These are phyloP conservation scores for Leccinum imitatum DNA, from an alignment of 768 basidiomycete genomes.

Conservation along the genomic window DNA sequence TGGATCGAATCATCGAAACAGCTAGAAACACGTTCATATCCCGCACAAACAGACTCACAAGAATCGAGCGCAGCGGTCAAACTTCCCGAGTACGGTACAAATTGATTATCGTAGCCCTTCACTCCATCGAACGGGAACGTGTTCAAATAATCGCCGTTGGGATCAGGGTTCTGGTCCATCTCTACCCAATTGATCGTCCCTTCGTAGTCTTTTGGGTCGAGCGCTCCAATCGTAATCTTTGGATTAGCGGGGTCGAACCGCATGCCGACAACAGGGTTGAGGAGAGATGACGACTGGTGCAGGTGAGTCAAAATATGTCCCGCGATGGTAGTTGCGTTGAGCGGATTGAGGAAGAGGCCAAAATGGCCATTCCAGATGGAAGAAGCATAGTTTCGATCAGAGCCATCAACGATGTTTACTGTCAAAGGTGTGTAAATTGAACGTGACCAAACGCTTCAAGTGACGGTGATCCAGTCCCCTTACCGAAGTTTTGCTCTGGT, in stretches of 20 bases:
- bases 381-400: constrained; percentile 1
- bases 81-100: constrained; percentile 19
- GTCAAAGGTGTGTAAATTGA: neutral
- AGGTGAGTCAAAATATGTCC: constrained; percentile 20
- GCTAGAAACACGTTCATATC: neutral
- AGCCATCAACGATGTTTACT: constrained; percentile 28
- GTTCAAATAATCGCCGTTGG: constrained; percentile 18
- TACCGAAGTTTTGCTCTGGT: constrained; percentile 17
- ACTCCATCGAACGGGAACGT: constrained; percentile 27
- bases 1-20: neutral
- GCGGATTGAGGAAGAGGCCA: constrained; percentile 27
- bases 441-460: neutral
- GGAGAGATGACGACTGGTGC: constrained; percentile 23
- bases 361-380: constrained; percentile 23
- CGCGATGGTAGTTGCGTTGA: constrained; percentile 12
- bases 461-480: neutral
- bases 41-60: constrained; percentile 13
- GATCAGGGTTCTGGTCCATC: constrained; percentile 20
- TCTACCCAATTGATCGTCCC: constrained; percentile 32
- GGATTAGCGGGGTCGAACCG: constrained; percentile 30
- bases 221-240: constrained; percentile 32
- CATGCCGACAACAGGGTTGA: constrained; percentile 33
- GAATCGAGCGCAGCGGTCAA: constrained; percentile 27
- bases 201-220: constrained; percentile 32
- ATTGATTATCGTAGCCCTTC: constrained; percentile 30